These are phyloP conservation scores for Hypoxylon crocopeplum DNA, from an alignment of 495 filamentous ascomycete genomes.

Conservation along the genomic window DNA sequence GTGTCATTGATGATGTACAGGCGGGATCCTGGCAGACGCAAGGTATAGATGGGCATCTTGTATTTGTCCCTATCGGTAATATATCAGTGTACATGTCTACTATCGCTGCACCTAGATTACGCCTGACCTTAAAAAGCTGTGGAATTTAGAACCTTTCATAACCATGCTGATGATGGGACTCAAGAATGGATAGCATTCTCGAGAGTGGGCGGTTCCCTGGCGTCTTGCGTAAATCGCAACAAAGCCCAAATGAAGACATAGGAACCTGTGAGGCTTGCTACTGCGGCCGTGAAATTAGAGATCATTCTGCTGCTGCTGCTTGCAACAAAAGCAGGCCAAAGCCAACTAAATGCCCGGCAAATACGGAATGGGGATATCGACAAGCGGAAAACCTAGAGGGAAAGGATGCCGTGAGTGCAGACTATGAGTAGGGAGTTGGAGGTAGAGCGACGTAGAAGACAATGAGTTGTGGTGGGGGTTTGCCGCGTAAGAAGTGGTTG, in stretches of 20 bases:
- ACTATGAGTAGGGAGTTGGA: not conserved
- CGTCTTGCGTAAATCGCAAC: conserved; percentile 5
- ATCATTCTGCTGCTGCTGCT: not conserved
- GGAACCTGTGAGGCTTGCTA: not conserved
- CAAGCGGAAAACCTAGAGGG: not conserved
- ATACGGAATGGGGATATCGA: not conserved
- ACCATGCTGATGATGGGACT: conserved; percentile 1
- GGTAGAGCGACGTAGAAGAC: not conserved
- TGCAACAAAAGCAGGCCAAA: not conserved
- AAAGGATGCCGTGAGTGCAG: not conserved
- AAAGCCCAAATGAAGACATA: conserved; percentile 5
- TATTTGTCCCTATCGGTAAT: conserved; percentile 25
- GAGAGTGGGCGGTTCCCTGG: conserved; percentile 6
- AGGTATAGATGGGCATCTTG: conserved; percentile 30
- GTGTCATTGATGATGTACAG: conserved; percentile 30
- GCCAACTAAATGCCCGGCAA: not conserved
- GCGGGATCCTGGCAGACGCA: conserved; percentile 17
- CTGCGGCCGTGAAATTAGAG: too few relatives aligned
- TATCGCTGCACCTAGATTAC: not conserved
- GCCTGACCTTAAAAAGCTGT: not conserved
- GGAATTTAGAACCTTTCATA: not conserved
- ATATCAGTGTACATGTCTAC: not conserved
- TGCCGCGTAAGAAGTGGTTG: not conserved
- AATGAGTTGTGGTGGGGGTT: not conserved
- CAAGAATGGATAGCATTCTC: conserved; percentile 1